phyloP scores from a whole-genome alignment of 768 basidiomycete species.

The Hydnomerulius pinastri region DNA sequence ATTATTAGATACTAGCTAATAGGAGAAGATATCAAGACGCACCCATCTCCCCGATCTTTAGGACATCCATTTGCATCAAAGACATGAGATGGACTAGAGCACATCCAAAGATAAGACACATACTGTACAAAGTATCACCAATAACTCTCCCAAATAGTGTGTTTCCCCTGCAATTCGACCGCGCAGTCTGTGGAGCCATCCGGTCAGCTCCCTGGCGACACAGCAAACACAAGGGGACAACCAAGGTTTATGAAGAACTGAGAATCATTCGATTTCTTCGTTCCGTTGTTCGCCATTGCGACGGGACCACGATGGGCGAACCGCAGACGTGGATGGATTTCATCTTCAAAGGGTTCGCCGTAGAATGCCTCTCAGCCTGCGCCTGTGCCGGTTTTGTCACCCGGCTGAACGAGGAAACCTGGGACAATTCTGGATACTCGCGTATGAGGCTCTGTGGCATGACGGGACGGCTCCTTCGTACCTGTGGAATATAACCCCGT shows the following conservation, averaged over 20 bases:
- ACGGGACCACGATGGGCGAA: constrained; percentile 90
- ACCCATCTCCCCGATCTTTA: constrained; percentile 93
- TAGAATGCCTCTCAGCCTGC: constrained; percentile 93
- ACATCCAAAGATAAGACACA: constrained; percentile 27
- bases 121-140: constrained; percentile 89
- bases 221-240: constrained; percentile 26
- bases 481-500: constrained; percentile 94
- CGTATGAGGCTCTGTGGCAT: neutral
- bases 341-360: constrained; percentile 94
- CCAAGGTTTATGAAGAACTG: constrained; percentile 96
- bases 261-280: constrained; percentile 87
- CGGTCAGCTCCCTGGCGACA: neutral
- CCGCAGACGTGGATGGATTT: constrained; percentile 88
- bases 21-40: constrained; percentile 21
- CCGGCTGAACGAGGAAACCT: constrained; percentile 91
- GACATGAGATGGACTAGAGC: neutral
- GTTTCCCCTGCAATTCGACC: constrained; percentile 91
- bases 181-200: constrained; percentile 62
- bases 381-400: constrained; percentile 90
- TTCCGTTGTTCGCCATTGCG: constrained; percentile 91
- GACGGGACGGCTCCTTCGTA: constrained; percentile 30
- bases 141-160: constrained; percentile 94
- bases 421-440: constrained; percentile 67
- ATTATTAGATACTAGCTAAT: neutral
- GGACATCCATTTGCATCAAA: constrained; percentile 57